Evolutionary conservation across 2,329 filamentous ascomycete species (phyloP).

Genomic region (Phialophora verrucosa): DNA sequence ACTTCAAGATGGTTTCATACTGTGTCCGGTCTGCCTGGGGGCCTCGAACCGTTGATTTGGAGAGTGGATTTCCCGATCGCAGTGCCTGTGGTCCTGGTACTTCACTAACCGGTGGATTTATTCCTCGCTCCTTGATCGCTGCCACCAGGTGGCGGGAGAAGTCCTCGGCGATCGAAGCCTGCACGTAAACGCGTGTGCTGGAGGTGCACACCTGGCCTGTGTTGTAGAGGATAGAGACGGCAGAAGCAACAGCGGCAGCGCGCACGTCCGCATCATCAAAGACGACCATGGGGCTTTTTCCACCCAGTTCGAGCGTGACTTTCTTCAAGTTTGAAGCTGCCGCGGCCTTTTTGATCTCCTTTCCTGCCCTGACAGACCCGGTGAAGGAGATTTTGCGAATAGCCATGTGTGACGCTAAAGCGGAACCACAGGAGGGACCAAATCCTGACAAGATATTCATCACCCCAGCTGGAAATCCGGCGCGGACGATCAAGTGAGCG

Average conservation of each 20-base stretch:
- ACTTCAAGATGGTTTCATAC: constrained; percentile 71
- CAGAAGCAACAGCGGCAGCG: constrained; percentile 66
- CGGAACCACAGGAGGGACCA: constrained; percentile 59
- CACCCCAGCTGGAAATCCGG: constrained; percentile 76
- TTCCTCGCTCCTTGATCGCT: constrained; percentile 61
- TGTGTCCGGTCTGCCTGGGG: constrained; percentile 74
- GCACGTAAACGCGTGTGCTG: constrained; percentile 68
- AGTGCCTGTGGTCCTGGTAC: too few relatives aligned
- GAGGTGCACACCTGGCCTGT: constrained; percentile 65
- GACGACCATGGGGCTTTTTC: constrained; percentile 68
- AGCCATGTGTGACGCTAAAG: constrained; percentile 61
- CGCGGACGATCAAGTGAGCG: constrained; percentile 72
- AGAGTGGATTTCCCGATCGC: constrained; percentile 70
- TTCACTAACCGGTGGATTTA: too few relatives aligned
- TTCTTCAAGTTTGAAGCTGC: constrained; percentile 58
- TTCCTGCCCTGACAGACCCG: constrained; percentile 45
- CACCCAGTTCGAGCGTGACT: constrained; percentile 67
- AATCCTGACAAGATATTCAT: constrained; percentile 65
- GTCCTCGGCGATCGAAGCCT: constrained; percentile 63
- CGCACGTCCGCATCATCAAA: constrained; percentile 70
- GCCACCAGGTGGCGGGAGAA: constrained; percentile 68
- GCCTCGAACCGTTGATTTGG: constrained; percentile 72
- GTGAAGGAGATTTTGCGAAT: constrained; percentile 64
- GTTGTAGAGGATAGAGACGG: constrained; percentile 52
- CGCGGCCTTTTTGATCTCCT: constrained; percentile 49